Base-by-base conservation (phyloP, 768 basidiomycete species). In the Collybiopsis luxurians region DNA sequence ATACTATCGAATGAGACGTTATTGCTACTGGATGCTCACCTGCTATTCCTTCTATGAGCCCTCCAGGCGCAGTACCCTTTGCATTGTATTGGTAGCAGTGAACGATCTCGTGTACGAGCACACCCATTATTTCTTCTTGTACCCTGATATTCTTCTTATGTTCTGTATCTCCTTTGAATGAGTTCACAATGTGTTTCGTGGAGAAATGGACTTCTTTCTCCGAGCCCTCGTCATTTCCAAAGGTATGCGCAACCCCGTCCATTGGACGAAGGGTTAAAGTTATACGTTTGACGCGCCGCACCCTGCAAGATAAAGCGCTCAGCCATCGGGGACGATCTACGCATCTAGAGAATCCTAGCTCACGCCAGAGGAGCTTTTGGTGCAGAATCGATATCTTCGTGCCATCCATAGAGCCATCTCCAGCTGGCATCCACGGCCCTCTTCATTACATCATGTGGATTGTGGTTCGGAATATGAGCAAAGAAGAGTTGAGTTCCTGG, bases 121-220 rank as follows among this genome's bases (percentile, higher is more conserved):
- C 88, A 3, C 90, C 90, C 40, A 72, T 60, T 48, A 91, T 85
- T 71, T 92, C 90, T 46, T 86, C 77, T 27, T 70, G 64, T 53
- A 81, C 75, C 39, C 76, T 72, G 56, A 71, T 54, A 13, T 65
- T 64, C 31, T 39, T 51, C 58, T 54, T 84, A 70, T 91, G 89
- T 42, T 86, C 77, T 27, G 70, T 66, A 53, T 81, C 75, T 39
- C 76, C 72, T 55, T 71, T 56, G 15, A 65, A 64, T 31, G 68
- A 71, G 52, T 75, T 72, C 50, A 71, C 70, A 68, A 92, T 77
- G 69, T 91, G 82, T 47, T 85, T 76, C 23, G 87, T 77, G 6
- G 88, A 86, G 48, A 90, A 77, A 64, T 89, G 84, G 28, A 92
- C 85, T 70, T 91, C 86, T 72, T 92, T 92, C 67, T 83, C 74